Evolutionary conservation across 495 filamentous ascomycete genomes (phyloP).

Genomic region (Patellaria atrata): DNA sequence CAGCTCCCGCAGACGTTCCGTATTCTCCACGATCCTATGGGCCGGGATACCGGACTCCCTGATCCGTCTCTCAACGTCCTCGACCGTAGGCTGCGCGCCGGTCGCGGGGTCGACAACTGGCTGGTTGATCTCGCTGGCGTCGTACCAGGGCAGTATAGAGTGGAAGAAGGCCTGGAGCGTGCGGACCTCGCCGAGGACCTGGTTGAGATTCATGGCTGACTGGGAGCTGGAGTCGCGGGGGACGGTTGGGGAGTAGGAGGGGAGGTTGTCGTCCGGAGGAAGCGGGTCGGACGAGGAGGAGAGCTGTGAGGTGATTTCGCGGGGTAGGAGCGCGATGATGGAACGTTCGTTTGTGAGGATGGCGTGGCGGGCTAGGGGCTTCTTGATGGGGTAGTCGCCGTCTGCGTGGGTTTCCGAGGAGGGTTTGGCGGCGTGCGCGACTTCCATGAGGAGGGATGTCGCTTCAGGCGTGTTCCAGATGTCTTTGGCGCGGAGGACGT

Average conservation of each 20-base stretch:
- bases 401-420: constrained; percentile 15
- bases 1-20: too few relatives aligned
- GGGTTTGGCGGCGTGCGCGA: constrained; percentile 30
- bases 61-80: constrained; percentile 1
- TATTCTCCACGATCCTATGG: too few relatives aligned
- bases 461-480: constrained; percentile 78
- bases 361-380: constrained; percentile 49
- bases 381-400: constrained; percentile 37
- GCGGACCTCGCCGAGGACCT: constrained; percentile 1
- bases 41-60: constrained; percentile 3
- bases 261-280: constrained; percentile 36
- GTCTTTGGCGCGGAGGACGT: constrained; percentile 66
- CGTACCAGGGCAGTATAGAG: neutral
- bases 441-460: constrained; percentile 53
- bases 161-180: constrained; percentile 2
- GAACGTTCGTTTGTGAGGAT: constrained; percentile 57
- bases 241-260: constrained; percentile 22
- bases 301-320: constrained; percentile 34
- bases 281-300: constrained; percentile 57
- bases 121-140: constrained; percentile 3
- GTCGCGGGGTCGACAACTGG: too few relatives aligned
- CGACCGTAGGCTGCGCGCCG: constrained; percentile 3
- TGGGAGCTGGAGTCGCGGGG: constrained; percentile 1
- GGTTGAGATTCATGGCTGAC: too few relatives aligned
- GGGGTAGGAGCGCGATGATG: constrained; percentile 47